phyloP scores from a whole-genome alignment of 306 rosid genomes.

The Cicer pinnatifidum region DNA sequence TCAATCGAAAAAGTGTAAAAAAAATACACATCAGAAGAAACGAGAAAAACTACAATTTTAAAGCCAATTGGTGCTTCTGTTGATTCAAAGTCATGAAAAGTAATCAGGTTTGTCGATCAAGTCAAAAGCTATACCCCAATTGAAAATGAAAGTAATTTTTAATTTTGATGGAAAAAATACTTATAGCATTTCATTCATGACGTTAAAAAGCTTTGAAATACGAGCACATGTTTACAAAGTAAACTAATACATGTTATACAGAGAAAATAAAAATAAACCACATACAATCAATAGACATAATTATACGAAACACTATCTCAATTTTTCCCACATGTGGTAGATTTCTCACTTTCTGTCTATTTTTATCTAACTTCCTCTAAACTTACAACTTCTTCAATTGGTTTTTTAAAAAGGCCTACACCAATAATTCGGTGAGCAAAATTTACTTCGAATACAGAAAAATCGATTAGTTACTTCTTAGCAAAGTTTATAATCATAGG shows the following conservation, averaged over 20 bases:
- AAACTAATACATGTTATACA: conserved; percentile 8
- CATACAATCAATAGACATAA: conserved; percentile 29
- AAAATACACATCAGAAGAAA: no score
- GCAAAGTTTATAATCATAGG: conserved; percentile 87
- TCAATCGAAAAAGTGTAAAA: no score
- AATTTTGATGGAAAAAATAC: no score
- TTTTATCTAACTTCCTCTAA: conserved; percentile 41
- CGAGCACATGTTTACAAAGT: neutral
- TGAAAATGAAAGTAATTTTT: no score
- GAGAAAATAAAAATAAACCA: conserved; percentile 30
- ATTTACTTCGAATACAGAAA: conserved; percentile 33
- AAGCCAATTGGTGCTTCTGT: no score
- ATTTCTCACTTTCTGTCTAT: conserved; percentile 39
- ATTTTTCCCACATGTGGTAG: conserved; percentile 32
- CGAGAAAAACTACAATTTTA: no score
- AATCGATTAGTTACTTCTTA: conserved; percentile 64
- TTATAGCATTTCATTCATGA: no score
- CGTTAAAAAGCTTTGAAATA: no score
- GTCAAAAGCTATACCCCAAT: no score
- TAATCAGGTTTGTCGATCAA: no score
- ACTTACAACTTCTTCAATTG: conserved; percentile 42
- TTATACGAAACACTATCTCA: conserved; percentile 35
- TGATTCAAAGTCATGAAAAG: no score
- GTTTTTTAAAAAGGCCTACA: conserved; percentile 48
- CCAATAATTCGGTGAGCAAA: conserved; percentile 31